These are phyloP conservation scores for Aplosporella prunicola DNA, from an alignment of 2,329 filamentous ascomycete species.

Conservation along the genomic window DNA sequence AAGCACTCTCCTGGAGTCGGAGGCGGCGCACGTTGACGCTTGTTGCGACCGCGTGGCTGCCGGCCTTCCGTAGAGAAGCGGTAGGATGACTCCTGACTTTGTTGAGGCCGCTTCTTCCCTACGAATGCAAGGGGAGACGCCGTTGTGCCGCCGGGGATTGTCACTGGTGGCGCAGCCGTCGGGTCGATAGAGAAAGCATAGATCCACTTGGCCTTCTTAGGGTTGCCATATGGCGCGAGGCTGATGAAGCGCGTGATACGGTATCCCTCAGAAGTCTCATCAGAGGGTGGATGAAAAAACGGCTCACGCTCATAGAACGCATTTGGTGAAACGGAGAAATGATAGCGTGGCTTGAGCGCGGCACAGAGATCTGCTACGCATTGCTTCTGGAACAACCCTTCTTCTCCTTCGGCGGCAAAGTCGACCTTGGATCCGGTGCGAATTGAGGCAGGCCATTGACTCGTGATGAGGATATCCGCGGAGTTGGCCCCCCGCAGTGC, in stretches of 20 bases:
- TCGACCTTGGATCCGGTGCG: slow-evolving; percentile 57
- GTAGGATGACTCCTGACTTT: slow-evolving; percentile 21
- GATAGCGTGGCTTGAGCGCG: slow-evolving; percentile 79
- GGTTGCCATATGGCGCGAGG: slow-evolving; percentile 67
- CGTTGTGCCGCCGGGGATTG: slow-evolving; percentile 62
- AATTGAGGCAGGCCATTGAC: slow-evolving; percentile 72
- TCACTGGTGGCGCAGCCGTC: slow-evolving; percentile 48
- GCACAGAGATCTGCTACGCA: slow-evolving; percentile 70
- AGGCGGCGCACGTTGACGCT: slow-evolving; percentile 30
- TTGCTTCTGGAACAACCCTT: slow-evolving; percentile 47
- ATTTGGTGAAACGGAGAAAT: slow-evolving; percentile 62
- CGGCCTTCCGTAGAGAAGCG: slow-evolving; percentile 28
- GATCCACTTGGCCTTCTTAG: slow-evolving; percentile 67
- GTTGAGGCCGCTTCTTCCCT: slow-evolving; percentile 48
- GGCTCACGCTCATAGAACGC: slow-evolving; percentile 87
- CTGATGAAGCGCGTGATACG: slow-evolving; percentile 82
- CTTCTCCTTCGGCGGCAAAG: slow-evolving; percentile 40
- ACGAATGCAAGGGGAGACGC: slow-evolving; percentile 58
- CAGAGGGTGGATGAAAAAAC: slow-evolving; percentile 61
- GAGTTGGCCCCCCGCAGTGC: slow-evolving; percentile 64
- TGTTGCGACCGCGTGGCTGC: slow-evolving; percentile 30
- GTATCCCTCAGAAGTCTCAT: slow-evolving; percentile 41
- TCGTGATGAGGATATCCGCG: slow-evolving; percentile 80
- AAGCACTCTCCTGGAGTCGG: slow-evolving; percentile 67
- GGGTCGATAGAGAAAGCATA: slow-evolving; percentile 61